A percentile compares a stretch with the other conserved stretches of the same genome.
These are phyloP conservation scores for Takakia lepidozioides DNA, from an alignment of 225 moss, liverwort and hornwort species.

Conservation along the genomic window DNA sequence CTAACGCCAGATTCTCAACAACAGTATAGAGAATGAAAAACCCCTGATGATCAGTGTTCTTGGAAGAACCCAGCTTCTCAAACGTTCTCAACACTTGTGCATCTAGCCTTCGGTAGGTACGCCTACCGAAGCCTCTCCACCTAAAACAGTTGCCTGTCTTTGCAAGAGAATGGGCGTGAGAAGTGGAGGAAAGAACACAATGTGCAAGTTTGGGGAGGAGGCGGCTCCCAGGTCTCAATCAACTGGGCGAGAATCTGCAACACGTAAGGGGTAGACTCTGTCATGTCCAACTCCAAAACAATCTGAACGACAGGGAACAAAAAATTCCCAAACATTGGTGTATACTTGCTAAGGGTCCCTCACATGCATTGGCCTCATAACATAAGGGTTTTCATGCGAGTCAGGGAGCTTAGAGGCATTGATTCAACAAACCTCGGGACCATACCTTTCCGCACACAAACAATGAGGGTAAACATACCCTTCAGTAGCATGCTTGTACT, in stretches of 20 bases:
- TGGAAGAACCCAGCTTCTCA: constrained; percentile 71
- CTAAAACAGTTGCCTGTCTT: constrained; percentile 91
- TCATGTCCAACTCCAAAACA: constrained; percentile 71
- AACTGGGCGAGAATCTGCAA: constrained; percentile 93
- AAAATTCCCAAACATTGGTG: constrained; percentile 56
- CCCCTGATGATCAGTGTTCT: constrained; percentile 88
- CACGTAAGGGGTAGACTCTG: constrained; percentile 88
- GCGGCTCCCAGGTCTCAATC: constrained; percentile 68
- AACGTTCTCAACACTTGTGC: constrained; percentile 80
- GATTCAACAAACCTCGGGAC: constrained; percentile 75
- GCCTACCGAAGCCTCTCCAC: constrained; percentile 89
- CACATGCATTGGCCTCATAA: constrained; percentile 90
- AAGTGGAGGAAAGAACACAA: constrained; percentile 57
- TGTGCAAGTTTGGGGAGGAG: constrained; percentile 63
- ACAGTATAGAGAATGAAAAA: constrained; percentile 94
- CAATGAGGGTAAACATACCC: too few species aligned
- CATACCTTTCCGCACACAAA: too few species aligned
- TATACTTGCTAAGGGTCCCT: constrained; percentile 59
- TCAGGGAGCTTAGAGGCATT: constrained; percentile 82
- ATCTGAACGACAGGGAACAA: constrained; percentile 76
- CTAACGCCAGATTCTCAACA: constrained; percentile 78
- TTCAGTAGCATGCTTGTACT: too few species aligned
- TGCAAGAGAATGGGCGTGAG: constrained; percentile 73
- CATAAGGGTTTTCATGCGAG: constrained; percentile 94
- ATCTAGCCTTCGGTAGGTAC: constrained; percentile 83